Evolutionary conservation across 495 filamentous ascomycete species (phyloP).

Genomic region (Xylaria telfairii): DNA sequence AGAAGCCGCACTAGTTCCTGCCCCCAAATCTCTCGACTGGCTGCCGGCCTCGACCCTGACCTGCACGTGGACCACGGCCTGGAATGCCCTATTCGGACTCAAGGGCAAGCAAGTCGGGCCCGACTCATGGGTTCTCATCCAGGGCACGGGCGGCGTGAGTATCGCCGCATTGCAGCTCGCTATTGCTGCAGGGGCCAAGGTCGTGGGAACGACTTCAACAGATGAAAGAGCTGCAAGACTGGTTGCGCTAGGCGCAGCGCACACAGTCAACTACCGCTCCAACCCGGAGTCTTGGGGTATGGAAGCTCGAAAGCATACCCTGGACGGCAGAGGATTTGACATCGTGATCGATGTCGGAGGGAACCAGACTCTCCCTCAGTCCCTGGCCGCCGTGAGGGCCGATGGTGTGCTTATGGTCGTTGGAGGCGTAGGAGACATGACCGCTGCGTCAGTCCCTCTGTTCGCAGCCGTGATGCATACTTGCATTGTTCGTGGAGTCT

Average conservation of each 20-base stretch:
- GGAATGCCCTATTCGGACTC: constrained; percentile 63
- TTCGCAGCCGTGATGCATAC: constrained; percentile 19
- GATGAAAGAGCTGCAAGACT: constrained; percentile 61
- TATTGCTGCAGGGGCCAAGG: constrained; percentile 71
- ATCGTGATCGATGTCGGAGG: constrained; percentile 69
- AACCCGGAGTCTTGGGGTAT: constrained; percentile 40
- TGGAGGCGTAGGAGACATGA: constrained; percentile 43
- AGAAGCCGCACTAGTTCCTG: constrained; percentile 36
- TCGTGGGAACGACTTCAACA: constrained; percentile 73
- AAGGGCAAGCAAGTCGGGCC: constrained; percentile 37
- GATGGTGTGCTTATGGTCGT: constrained; percentile 66
- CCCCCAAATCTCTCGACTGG: constrained; percentile 35
- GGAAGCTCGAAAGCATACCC: constrained; percentile 37
- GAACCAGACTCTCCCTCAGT: constrained; percentile 58
- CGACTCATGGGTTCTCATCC: constrained; percentile 42
- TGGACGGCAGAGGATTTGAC: constrained; percentile 59
- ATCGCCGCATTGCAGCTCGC: constrained; percentile 67
- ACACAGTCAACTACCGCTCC: constrained; percentile 60
- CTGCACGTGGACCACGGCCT: constrained; percentile 49
- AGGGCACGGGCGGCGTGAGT: constrained; percentile 48
- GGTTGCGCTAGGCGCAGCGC: constrained; percentile 68
- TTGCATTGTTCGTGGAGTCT: constrained; percentile 28
- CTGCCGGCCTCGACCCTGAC: constrained; percentile 33
- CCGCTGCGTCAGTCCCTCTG: constrained; percentile 9
- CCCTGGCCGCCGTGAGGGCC: constrained; percentile 61